These are phyloP conservation scores for Candida maesae DNA, from an alignment of 805 yeast genomes.

Conservation along the genomic window DNA sequence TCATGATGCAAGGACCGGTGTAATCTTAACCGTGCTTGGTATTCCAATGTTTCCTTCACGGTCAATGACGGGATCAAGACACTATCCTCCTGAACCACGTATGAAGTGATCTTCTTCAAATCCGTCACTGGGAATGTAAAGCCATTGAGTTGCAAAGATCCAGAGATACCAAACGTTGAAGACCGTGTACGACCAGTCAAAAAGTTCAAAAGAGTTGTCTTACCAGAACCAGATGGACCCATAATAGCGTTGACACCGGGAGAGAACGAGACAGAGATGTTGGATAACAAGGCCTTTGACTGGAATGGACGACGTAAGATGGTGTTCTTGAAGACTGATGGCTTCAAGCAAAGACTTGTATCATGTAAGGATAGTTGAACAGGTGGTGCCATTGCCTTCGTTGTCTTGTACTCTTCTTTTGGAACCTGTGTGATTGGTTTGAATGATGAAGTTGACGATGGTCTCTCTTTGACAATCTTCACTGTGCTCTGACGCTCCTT, in stretches of 20 bases:
- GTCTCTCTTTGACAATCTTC: slow-evolving; percentile 21
- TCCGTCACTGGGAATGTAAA: slow-evolving; percentile 29
- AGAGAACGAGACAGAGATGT: slow-evolving; percentile 57
- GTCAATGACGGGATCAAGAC: slow-evolving; percentile 68
- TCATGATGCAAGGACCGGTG: slow-evolving; percentile 41
- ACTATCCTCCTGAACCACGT: slow-evolving; percentile 80
- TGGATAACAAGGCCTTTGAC: slow-evolving; percentile 23
- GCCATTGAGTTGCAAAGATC: slow-evolving; percentile 43
- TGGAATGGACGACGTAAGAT: slow-evolving; percentile 4
- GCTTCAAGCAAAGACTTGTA: slow-evolving; percentile 14
- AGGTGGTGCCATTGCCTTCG: neutral
- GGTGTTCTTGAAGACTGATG: slow-evolving; percentile 6
- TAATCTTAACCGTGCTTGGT: slow-evolving; percentile 66
- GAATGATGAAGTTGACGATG: neutral
- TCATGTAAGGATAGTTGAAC: slow-evolving; percentile 4
- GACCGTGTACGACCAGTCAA: slow-evolving; percentile 52
- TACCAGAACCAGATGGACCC: slow-evolving; percentile 84
- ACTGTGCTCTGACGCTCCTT: slow-evolving; percentile 33
- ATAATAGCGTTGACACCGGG: slow-evolving; percentile 74
- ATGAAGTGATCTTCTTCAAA: slow-evolving; percentile 49
- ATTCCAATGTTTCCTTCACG: slow-evolving; percentile 70
- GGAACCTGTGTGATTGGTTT: neutral
- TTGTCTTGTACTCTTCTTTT: no score
- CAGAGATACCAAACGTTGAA: slow-evolving; percentile 29
- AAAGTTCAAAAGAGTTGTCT: slow-evolving; percentile 60